Conservation (phyloP, 2,329 filamentous ascomycete species). For the Colletotrichum sp. region DNA sequence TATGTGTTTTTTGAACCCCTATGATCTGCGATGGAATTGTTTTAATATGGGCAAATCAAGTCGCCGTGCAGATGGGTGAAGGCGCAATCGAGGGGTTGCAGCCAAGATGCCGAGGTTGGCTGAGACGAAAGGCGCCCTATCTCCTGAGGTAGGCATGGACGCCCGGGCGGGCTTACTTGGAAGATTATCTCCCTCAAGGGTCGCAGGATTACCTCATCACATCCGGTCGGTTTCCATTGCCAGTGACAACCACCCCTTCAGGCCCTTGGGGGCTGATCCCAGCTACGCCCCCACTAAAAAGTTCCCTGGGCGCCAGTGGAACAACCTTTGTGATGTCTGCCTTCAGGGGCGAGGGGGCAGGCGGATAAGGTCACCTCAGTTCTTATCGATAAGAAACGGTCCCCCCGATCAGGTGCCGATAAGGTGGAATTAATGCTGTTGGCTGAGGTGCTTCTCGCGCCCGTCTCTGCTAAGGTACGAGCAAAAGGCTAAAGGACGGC, state of each 20-base stretch:
- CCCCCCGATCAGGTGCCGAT: constrained; percentile 22
- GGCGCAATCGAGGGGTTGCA: constrained; percentile 6
- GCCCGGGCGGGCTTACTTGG: neutral
- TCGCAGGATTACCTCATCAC: neutral
- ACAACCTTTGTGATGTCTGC: neutral
- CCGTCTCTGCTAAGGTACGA: neutral
- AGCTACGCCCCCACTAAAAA: neutral
- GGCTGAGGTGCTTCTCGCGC: neutral
- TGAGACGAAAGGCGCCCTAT: neutral
- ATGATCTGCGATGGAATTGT: neutral
- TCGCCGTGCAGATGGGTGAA: neutral
- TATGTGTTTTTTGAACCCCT: neutral
- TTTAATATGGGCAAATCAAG: neutral
- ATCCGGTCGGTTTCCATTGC: neutral
- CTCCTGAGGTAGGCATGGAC: neutral
- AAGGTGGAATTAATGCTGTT: constrained; percentile 6
- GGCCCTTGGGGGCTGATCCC: neutral
- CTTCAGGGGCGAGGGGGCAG: neutral
- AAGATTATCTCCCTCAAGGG: neutral
- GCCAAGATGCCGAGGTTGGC: constrained; percentile 9
- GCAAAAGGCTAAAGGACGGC: neutral
- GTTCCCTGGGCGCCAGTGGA: neutral
- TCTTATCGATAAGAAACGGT: constrained; percentile 12
- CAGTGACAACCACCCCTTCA: neutral
- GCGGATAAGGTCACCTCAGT: neutral